Percentiles rank a stretch among this genome's conserved stretches.
These are phyloP conservation scores for Zasmidium citrigriseum DNA, from an alignment of 2,329 filamentous ascomycete species.

Conservation along the genomic window DNA sequence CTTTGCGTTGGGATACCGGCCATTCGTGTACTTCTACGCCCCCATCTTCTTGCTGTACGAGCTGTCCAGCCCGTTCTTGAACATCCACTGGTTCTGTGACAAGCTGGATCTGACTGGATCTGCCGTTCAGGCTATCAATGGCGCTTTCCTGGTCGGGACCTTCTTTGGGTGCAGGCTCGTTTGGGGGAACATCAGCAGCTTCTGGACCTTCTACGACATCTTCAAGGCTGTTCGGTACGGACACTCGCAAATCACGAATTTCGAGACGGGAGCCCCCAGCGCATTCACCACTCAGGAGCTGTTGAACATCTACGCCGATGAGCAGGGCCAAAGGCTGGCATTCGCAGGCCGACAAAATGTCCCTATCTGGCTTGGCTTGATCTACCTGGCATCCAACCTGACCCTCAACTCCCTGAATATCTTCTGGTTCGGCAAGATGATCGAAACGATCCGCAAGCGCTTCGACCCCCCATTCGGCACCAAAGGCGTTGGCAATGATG, in stretches of 20 bases:
- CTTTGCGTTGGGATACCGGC: slow-evolving; percentile 76
- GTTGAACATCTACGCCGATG: slow-evolving; percentile 25
- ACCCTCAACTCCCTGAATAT: slow-evolving; percentile 76
- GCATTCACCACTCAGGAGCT: slow-evolving; percentile 20
- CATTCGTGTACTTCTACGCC: slow-evolving; percentile 82
- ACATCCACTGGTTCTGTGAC: slow-evolving; percentile 91
- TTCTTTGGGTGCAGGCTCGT: slow-evolving; percentile 78
- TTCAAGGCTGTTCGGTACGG: slow-evolving; percentile 47
- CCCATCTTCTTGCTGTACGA: slow-evolving; percentile 84
- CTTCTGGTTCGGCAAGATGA: slow-evolving; percentile 88
- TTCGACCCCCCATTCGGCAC: slow-evolving; percentile 62
- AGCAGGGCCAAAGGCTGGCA: slow-evolving; percentile 27
- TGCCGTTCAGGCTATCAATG: slow-evolving; percentile 73
- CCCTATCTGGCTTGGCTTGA: slow-evolving; percentile 68
- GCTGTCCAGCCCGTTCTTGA: slow-evolving; percentile 80
- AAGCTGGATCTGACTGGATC: slow-evolving; percentile 80
- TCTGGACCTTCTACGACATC: slow-evolving; percentile 70
- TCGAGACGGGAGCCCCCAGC: slow-evolving; percentile 16
- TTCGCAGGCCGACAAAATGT: slow-evolving; percentile 42
- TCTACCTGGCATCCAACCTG: slow-evolving; percentile 71
- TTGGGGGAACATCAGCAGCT: slow-evolving; percentile 71
- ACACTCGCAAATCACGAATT: slow-evolving; percentile 20
- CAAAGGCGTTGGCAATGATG: slow-evolving; percentile 33
- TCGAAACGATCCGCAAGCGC: slow-evolving; percentile 73
- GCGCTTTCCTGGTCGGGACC: slow-evolving; percentile 67